These are phyloP conservation scores for Phytophthora rubi DNA, from an alignment of 352 stramenopile species.

Conservation along the genomic window DNA sequence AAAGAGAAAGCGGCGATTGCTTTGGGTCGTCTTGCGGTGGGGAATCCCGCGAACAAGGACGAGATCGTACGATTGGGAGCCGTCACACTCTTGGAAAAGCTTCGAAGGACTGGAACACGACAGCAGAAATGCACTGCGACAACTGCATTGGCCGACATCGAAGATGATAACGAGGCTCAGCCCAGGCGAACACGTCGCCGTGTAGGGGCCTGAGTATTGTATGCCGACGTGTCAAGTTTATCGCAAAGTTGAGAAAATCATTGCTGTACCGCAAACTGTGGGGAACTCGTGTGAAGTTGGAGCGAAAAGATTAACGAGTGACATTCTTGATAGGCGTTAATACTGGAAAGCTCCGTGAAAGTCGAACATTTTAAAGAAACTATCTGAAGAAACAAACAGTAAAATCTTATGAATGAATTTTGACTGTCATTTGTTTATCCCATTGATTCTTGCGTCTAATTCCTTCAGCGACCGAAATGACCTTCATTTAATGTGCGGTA, in stretches of 20 bases:
- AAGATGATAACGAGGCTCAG: neutral
- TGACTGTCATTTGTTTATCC: no score
- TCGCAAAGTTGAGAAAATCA: no score
- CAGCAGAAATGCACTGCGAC: neutral
- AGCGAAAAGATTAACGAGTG: no score
- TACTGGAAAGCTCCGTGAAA: neutral
- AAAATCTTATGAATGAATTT: no score
- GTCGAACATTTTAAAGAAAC: no score
- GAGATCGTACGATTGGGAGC: neutral
- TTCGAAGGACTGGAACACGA: neutral
- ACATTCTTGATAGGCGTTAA: neutral
- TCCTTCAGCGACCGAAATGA: no score
- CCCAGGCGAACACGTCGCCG: neutral
- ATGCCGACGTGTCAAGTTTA: no score
- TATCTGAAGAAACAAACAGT: no score
- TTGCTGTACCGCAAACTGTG: no score
- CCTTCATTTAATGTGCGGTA: constrained; percentile 1
- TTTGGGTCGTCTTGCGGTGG: neutral
- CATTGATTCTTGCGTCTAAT: no score
- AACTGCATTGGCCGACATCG: neutral
- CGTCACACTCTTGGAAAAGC: neutral
- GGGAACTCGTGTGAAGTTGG: no score
- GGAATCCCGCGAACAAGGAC: neutral
- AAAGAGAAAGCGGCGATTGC: neutral
- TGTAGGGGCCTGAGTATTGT: no score